phyloP scores from a whole-genome alignment of 257 asterid genomes.

The Datura wrightii region DNA sequence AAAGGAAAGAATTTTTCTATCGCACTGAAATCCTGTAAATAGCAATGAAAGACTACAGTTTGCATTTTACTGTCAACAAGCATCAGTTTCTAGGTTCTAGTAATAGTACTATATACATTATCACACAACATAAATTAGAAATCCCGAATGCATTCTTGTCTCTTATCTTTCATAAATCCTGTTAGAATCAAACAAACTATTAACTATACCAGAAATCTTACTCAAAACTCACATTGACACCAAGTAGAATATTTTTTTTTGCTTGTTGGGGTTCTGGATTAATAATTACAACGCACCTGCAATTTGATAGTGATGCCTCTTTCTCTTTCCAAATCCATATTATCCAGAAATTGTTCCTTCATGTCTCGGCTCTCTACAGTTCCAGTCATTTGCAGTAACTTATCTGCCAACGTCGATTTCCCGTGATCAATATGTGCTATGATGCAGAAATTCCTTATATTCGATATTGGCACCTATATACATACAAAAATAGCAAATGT shows the following conservation, averaged over 20 bases:
- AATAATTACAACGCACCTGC: slow-evolving; percentile 58
- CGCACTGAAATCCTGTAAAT: neutral
- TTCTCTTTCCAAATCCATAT: slow-evolving; percentile 99
- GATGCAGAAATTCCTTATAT: slow-evolving; percentile 86
- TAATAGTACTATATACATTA: neutral
- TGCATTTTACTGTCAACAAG: neutral
- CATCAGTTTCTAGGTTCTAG: slow-evolving; percentile 13
- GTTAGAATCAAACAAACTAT: slow-evolving; percentile 12
- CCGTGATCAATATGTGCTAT: slow-evolving; percentile 99
- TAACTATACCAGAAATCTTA: neutral
- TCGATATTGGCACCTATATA: slow-evolving; percentile 74
- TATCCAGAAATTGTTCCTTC: slow-evolving; percentile 98
- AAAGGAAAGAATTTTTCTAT: neutral
- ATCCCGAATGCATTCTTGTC: neutral
- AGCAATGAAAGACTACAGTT: neutral
- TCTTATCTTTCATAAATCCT: neutral
- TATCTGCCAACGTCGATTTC: slow-evolving; percentile 94
- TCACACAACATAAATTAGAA: neutral
- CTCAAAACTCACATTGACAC: neutral
- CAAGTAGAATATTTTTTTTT: neutral
- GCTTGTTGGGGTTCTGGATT: neutral
- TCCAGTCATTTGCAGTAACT: slow-evolving; percentile 92
- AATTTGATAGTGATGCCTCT: slow-evolving; percentile 98
- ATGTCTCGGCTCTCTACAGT: slow-evolving; percentile 91
- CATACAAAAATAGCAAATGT: neutral